Base-by-base conservation (phyloP, 1,284 basidiomycete genomes). In the Rhodotorula sp. region DNA sequence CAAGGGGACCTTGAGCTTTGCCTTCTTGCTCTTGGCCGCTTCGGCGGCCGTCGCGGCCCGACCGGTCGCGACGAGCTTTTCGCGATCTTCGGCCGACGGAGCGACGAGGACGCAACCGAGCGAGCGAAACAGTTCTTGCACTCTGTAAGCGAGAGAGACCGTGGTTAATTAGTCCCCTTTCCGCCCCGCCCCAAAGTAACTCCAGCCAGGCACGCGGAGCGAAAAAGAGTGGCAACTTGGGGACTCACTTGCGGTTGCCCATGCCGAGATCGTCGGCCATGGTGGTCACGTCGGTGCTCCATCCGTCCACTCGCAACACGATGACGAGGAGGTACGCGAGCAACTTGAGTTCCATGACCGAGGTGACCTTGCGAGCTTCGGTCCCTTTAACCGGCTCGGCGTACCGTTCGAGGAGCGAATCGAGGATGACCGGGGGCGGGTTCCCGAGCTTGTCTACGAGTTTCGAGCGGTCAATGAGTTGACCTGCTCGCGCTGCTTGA, bases 321-420 rank as follows among this genome's bases (percentile, higher is more conserved):
- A 94, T 82, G 0, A 90, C 87, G 74, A 93, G 89, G 78, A 93
- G 85, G 78, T 92, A 86, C 2, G 89, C 86, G 59, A 93, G 80
- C 2, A 95, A 83, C 76, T 86, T 86, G 7, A 88, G 88, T 78
- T 89, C 85, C 49, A 84, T 88, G 66, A 86, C 84, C 6, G 87
- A 84, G 2, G 93, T 95, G 46, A 87, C 83, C 64, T 85, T 83
- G n/a, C 85, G 82, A 69, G 89, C 91, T 76, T 29, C 68, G 24
- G 14, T 51, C 18, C 46, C 61, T 51, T 67, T n/a, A 68, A 42
- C 84, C 42, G 20, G 10, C 80, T 95, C 91, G 0, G 91, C 88
- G 80, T 95, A 96, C 62, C 91, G 84, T 8, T 86, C 83, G n/a
- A 92, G 77, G 48, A 95, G 81, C 4, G 89, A 87, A 69, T 93